These are phyloP conservation scores for Bonia amplexicaulis DNA, from an alignment of 176 grass and related monocot species.

Conservation along the genomic window DNA sequence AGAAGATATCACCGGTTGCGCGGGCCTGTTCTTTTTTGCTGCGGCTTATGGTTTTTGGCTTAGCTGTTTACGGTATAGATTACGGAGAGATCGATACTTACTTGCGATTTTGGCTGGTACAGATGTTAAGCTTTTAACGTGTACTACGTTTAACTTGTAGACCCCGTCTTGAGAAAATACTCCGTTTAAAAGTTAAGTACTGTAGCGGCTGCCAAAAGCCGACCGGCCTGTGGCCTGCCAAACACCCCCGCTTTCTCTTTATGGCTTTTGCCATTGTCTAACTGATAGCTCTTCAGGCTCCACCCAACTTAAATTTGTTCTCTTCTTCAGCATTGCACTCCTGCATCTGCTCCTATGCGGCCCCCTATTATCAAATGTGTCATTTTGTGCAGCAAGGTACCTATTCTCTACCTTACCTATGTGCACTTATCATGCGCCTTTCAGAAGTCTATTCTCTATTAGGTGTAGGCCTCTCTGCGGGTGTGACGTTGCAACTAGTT, in stretches of 20 bases:
- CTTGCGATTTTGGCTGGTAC: no score
- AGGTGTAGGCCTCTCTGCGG: background rate
- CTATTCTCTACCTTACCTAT: background rate
- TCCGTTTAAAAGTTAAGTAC: no score
- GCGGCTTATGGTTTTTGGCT: no score
- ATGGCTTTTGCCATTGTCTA: background rate
- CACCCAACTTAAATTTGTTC: slow-evolving; percentile 10
- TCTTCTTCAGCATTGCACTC: background rate
- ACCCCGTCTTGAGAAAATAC: no score
- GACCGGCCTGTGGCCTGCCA: no score
- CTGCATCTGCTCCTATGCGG: background rate
- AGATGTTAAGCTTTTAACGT: no score
- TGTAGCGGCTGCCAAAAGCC: no score
- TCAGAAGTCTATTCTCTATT: background rate
- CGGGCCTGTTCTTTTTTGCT: no score
- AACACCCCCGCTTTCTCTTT: background rate
- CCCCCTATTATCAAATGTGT: background rate
- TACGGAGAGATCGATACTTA: no score
- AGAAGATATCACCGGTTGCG: background rate
- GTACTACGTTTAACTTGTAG: no score
- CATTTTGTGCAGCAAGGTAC: background rate
- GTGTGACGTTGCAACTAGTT: slow-evolving; percentile 21
- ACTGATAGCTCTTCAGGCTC: background rate
- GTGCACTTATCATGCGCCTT: background rate
- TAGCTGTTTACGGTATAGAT: no score